These are phyloP conservation scores for Haplosporangium gracile DNA, from an alignment of 192 early-diverging fungal genomes.

Conservation along the genomic window DNA sequence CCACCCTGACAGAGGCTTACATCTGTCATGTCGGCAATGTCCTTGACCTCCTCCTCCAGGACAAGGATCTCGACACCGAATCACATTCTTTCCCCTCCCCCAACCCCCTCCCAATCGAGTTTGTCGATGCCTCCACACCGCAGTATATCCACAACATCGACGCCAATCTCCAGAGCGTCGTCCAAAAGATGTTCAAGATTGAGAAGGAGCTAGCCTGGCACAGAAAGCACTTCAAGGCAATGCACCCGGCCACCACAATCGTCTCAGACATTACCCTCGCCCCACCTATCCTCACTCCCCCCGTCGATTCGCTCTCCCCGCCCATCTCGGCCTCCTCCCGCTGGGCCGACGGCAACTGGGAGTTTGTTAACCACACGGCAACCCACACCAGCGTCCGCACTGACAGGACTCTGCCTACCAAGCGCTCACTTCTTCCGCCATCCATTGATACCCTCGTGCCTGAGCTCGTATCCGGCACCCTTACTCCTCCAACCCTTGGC, in stretches of 20 bases:
- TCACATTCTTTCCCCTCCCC: constrained; percentile 33
- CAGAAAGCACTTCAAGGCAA: constrained; percentile 6
- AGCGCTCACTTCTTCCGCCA: background rate
- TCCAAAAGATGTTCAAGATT: constrained; percentile 46
- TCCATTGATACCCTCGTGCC: constrained; percentile 15
- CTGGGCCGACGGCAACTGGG: constrained; percentile 43
- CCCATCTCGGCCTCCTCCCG: constrained; percentile 33
- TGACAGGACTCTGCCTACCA: constrained; percentile 19
- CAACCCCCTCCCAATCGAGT: constrained; percentile 40
- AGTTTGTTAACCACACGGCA: constrained; percentile 42
- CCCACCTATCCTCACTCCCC: constrained; percentile 49
- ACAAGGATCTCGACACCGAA: constrained; percentile 38
- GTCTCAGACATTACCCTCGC: constrained; percentile 37
- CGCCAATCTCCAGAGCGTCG: constrained; percentile 31
- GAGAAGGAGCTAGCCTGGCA: constrained; percentile 42
- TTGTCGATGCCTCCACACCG: constrained; percentile 47
- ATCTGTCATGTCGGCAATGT: constrained; percentile 48
- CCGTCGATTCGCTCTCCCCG: constrained; percentile 48
- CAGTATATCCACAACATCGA: constrained; percentile 43
- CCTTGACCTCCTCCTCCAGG: constrained; percentile 41
- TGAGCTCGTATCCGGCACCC: constrained; percentile 3
- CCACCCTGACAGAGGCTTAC: constrained; percentile 43
- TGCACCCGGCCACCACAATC: constrained; percentile 16
- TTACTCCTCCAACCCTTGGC: background rate
- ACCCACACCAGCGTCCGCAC: constrained; percentile 36